Base-by-base conservation (phyloP, 2,329 filamentous ascomycete genomes). In the Calonectria pseudoreteaudii region DNA sequence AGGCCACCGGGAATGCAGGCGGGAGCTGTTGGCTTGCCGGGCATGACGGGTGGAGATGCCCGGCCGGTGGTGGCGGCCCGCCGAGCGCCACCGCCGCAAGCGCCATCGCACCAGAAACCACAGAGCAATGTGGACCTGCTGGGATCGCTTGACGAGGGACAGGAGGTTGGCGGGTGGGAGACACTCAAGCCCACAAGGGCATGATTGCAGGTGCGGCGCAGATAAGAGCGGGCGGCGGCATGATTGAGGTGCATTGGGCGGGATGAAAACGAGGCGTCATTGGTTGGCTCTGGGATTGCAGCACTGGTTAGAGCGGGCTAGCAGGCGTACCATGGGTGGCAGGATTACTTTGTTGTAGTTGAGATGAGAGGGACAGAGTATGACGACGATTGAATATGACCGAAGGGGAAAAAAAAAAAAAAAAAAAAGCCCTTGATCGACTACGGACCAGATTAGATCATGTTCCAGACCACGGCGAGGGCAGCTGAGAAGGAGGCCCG, bases 151-250 rank as follows among this genome's bases (percentile, higher is more conserved):
- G 86, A 86, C 53, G 88, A 90, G 56, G 85, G 79, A n/a, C 83
- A 83, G 44, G 88, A 87, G 47, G 84, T 90, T 82, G 87, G 87
- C 16, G 86, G 88, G 28, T 91, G 90, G 89, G 88, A 91, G 78
- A 88, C 89, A 6, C 78, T 91, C 79, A 89, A 89, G 80, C 90
- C 90, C 68, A 80, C 80, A 47, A 77, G 77, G 62, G 69, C 77
- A 70, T 78, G 71, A 73, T 50, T 26, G 31, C 20, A 34, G 52
- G 26, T 20, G 38, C 26, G 23, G 34, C 18, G 34, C 36, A 62
- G 53, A 52, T 62, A 47, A 47, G 58, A 38, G 36, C 41, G 28
- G 69, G 70, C 36, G 56, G 53, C 52, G 6, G 52, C 50, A 68
- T 66, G 49, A 52, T 38, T 56, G 66, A 49, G 34, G 44, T 58